phyloP scores from a whole-genome alignment of 2,329 filamentous ascomycete species.

The Epichloe sibirici region DNA sequence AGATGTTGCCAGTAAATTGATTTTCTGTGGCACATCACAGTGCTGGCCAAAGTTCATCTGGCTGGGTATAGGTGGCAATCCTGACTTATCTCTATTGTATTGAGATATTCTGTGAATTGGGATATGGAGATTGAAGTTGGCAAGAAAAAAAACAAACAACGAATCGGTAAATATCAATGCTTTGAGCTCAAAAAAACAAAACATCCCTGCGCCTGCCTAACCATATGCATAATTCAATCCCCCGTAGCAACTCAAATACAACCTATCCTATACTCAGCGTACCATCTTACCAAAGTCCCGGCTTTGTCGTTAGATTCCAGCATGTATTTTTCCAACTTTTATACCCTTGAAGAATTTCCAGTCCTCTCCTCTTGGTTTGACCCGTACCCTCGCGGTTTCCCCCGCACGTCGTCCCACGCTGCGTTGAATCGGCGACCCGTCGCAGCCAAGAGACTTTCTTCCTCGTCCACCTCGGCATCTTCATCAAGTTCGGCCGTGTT shows the following conservation, averaged over 20 bases:
- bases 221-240: background rate
- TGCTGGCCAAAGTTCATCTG: no score
- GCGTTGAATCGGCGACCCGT: constrained; percentile 73
- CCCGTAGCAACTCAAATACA: background rate
- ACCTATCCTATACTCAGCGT: background rate
- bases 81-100: no score
- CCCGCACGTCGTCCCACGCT: constrained; percentile 80
- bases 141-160: background rate
- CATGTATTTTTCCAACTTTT: background rate
- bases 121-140: no score
- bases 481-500: constrained; percentile 71
- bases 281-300: background rate
- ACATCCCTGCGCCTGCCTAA: background rate
- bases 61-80: no score
- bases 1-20: no score
- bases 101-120: no score
- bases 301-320: background rate
- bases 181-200: background rate
- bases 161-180: background rate
- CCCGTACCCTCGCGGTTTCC: constrained; percentile 22
- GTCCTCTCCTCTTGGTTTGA: constrained; percentile 7
- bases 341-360: constrained; percentile 2
- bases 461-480: constrained; percentile 82
- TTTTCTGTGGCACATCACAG: no score
- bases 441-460: constrained; percentile 79